Percentiles rank a stretch among this genome's conserved stretches.
Conservation (phyloP, 305 asterid species). For the Fraxinus albicans region DNA sequence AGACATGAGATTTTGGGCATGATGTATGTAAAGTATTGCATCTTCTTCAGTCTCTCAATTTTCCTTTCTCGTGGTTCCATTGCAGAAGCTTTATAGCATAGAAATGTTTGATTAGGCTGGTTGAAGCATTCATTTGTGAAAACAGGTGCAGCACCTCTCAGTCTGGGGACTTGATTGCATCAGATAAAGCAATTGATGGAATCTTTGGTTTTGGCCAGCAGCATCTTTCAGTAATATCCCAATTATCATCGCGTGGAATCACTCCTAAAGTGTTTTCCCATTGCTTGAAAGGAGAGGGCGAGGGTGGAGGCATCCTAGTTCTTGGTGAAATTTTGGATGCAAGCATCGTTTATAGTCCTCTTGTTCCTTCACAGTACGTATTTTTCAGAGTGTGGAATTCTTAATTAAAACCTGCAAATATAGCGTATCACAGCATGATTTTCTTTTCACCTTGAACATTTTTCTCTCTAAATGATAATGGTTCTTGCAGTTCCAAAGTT, state of each 20-base stretch:
- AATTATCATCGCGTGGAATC: constrained; percentile 68
- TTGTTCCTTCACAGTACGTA: constrained; percentile 92
- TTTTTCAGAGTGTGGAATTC: constrained; percentile 29
- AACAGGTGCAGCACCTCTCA: constrained; percentile 84
- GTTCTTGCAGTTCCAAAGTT: not conserved
- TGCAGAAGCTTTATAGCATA: not conserved
- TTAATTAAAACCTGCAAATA: not conserved
- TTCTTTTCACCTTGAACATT: not conserved
- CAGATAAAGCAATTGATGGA: constrained; percentile 88
- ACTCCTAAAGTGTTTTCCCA: constrained; percentile 83
- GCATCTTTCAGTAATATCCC: constrained; percentile 74
- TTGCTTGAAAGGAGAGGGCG: constrained; percentile 85
- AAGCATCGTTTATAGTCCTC: constrained; percentile 86
- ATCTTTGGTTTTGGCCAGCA: constrained; percentile 85
- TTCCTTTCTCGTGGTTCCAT: not conserved
- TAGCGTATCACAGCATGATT: not conserved
- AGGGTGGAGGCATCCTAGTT: constrained; percentile 88
- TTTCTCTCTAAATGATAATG: not conserved
- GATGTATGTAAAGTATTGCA: not conserved
- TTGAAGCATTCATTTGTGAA: constrained; percentile 20
- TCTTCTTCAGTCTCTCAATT: not conserved
- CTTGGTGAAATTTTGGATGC: constrained; percentile 95
- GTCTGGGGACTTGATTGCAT: constrained; percentile 68
- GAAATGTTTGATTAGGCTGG: not conserved
- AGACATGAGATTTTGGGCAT: not conserved